Percentiles rank a stretch among this genome's conserved stretches.
phyloP scores from a whole-genome alignment of 305 asterid genomes.

The Withania somnifera region DNA sequence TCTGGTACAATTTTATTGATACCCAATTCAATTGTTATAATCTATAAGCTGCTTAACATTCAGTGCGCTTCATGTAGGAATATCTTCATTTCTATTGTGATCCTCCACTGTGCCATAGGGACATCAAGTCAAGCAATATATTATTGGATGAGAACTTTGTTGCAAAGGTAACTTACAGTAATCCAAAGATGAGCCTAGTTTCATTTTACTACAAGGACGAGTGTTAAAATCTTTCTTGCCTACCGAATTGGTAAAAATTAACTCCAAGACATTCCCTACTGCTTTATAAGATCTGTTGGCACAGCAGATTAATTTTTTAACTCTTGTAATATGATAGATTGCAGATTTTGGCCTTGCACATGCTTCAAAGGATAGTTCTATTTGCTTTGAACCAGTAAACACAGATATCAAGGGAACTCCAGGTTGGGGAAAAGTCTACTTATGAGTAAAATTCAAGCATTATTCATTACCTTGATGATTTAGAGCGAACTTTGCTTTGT shows the following conservation, averaged over 20 bases:
- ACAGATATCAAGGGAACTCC: slow-evolving; percentile 94
- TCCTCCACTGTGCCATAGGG: slow-evolving; percentile 97
- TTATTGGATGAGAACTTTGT: slow-evolving; percentile 66
- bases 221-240: neutral
- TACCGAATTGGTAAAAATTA: neutral
- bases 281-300: neutral
- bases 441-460: neutral
- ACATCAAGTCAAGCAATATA: slow-evolving; percentile 92
- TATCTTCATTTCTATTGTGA: slow-evolving; percentile 93
- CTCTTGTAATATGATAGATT: slow-evolving; percentile 33
- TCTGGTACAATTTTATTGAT: slow-evolving; percentile 38
- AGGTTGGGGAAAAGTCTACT: slow-evolving; percentile 32
- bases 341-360: slow-evolving; percentile 99
- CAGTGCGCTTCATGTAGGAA: slow-evolving; percentile 42
- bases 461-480: neutral
- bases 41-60: slow-evolving; percentile 2
- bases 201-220: neutral
- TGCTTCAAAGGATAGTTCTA: slow-evolving; percentile 92
- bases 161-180: slow-evolving; percentile 54
- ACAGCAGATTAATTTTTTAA: neutral
- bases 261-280: neutral
- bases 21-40: neutral
- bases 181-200: neutral
- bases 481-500: neutral
- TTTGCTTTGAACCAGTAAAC: slow-evolving; percentile 84